Conservation (phyloP, 23 red algal genomes). For the Rhodosorus marinus region DNA sequence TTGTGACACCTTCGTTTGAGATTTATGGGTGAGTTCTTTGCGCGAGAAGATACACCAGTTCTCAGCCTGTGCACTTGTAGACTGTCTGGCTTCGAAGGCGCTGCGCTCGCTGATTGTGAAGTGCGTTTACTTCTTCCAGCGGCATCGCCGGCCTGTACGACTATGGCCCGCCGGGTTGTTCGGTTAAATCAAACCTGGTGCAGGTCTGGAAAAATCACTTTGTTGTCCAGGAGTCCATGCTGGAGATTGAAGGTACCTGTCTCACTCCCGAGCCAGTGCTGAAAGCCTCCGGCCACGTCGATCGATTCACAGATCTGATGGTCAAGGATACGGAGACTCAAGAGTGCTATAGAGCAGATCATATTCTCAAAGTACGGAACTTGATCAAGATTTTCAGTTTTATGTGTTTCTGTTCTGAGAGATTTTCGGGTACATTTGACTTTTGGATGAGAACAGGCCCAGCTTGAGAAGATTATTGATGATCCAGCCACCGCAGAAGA, state of each 20-base stretch:
- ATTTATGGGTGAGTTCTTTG: too few relatives aligned
- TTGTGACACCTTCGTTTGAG: conserved; percentile 83
- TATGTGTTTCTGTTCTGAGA: too few relatives aligned
- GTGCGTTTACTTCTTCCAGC: too few relatives aligned
- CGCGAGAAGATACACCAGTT: too few relatives aligned
- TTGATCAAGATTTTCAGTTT: too few relatives aligned
- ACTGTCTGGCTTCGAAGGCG: too few relatives aligned
- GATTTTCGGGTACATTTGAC: too few relatives aligned
- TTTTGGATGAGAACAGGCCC: too few relatives aligned
- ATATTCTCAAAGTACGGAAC: conserved; percentile 67
- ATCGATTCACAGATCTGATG: conserved; percentile 80
- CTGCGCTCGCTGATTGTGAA: too few relatives aligned
- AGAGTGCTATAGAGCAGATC: conserved; percentile 68
- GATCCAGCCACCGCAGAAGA: not conserved
- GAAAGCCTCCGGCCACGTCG: conserved; percentile 80
- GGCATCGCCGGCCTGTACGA: conserved; percentile 90
- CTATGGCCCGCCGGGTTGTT: conserved; percentile 89
- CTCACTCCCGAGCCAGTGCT: conserved; percentile 78
- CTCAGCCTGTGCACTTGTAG: too few relatives aligned
- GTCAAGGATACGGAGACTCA: conserved; percentile 56
- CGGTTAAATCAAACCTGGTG: conserved; percentile 74
- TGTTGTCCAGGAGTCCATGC: conserved; percentile 83
- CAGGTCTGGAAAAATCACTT: conserved; percentile 84
- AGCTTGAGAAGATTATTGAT: not conserved
- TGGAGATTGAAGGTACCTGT: conserved; percentile 76